phyloP scores from a whole-genome alignment of 208 protist species.

The Leishmania guyanensis region DNA sequence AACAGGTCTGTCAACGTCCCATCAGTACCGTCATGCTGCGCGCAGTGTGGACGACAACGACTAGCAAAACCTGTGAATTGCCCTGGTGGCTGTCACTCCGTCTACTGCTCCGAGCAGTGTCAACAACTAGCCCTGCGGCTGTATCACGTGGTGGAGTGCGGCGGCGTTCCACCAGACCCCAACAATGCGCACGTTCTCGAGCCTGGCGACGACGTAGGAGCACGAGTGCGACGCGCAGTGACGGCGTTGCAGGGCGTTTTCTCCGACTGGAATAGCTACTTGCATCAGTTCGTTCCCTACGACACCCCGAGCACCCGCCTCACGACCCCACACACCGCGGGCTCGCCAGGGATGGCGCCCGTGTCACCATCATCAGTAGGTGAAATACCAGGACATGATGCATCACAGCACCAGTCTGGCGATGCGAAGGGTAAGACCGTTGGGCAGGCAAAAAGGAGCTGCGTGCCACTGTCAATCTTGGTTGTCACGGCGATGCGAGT shows the following conservation, averaged over 20 bases:
- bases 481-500: constrained; percentile 18
- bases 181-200: not conserved
- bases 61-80: constrained; percentile 9
- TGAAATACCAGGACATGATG: not conserved
- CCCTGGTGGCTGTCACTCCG: constrained; percentile 35
- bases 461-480: constrained; percentile 23
- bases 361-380: not conserved
- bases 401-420: not conserved
- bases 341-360: not conserved
- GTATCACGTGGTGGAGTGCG: constrained; percentile 53
- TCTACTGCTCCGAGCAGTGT: constrained; percentile 48
- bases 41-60: constrained; percentile 21
- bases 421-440: too few relatives aligned
- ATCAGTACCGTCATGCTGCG: not conserved
- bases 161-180: not conserved
- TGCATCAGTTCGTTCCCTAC: constrained; percentile 18
- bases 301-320: constrained; percentile 20
- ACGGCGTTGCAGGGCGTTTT: constrained; percentile 19
- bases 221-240: constrained; percentile 18
- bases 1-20: not conserved
- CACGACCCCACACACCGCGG: not conserved
- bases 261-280: constrained; percentile 19
- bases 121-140: constrained; percentile 34
- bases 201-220: constrained; percentile 2
- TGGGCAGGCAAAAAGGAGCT: not conserved